Percentiles rank a stretch among this genome's conserved stretches.
phyloP scores from a whole-genome alignment of 495 filamentous ascomycete species.

The Beverwykella pulmonaria region DNA sequence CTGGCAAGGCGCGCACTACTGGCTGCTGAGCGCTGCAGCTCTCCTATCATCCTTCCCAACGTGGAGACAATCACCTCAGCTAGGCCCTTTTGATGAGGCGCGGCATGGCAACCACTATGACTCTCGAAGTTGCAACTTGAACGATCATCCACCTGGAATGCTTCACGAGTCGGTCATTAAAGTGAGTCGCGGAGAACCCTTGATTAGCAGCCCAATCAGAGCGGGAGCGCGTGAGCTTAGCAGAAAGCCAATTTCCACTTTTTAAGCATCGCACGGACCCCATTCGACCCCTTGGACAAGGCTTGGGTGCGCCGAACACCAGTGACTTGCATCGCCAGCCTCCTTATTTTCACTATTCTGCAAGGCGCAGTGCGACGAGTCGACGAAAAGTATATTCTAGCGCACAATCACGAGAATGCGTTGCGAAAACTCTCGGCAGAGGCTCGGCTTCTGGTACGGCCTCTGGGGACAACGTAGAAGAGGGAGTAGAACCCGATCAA shows the following conservation, averaged over 20 bases:
- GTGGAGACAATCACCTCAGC: no score
- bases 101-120: neutral
- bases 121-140: neutral
- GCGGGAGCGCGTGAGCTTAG: neutral
- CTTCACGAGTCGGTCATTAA: slow-evolving; percentile 10
- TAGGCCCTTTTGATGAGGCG: no score
- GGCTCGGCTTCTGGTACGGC: neutral
- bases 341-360: neutral
- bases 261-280: slow-evolving; percentile 6
- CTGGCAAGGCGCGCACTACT: neutral
- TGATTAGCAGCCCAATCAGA: slow-evolving; percentile 29
- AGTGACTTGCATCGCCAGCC: neutral
- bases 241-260: slow-evolving; percentile 27
- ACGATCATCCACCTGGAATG: neutral
- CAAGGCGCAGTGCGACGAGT: neutral
- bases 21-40: neutral
- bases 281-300: neutral
- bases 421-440: neutral
- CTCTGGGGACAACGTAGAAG: neutral
- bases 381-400: neutral
- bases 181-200: slow-evolving; percentile 22
- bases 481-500: neutral
- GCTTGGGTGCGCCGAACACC: neutral
- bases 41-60: no score
- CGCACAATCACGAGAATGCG: neutral